Conservation (phyloP, 345 rosid species). For the Moringa oleifera region DNA sequence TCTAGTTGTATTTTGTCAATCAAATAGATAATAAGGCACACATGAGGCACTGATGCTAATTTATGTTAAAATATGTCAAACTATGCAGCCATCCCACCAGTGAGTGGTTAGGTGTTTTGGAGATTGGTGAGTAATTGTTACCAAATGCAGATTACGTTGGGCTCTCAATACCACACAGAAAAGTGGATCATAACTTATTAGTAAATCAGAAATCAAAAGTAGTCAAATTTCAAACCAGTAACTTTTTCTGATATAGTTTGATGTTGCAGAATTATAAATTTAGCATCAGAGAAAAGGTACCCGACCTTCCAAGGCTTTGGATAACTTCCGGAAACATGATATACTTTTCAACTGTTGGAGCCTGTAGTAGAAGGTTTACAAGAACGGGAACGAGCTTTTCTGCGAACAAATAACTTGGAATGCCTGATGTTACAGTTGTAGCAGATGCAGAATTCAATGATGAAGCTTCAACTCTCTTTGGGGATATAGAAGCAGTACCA, state of each 20-base stretch:
- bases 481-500: constrained; percentile 34
- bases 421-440: constrained; percentile 25
- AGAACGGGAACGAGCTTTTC: constrained; percentile 79
- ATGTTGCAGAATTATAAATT: constrained; percentile 2
- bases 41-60: not conserved
- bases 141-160: not conserved
- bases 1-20: no score
- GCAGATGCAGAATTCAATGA: constrained; percentile 25
- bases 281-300: constrained; percentile 9
- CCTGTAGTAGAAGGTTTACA: constrained; percentile 65
- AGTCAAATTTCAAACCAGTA: not conserved
- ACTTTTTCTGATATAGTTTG: not conserved
- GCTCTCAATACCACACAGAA: no score
- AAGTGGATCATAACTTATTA: no score
- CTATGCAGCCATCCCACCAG: not conserved
- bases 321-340: constrained; percentile 74
- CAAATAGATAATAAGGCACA: not conserved
- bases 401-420: constrained; percentile 50
- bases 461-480: constrained; percentile 31
- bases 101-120: not conserved
- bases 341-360: constrained; percentile 64
- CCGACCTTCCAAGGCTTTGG: constrained; percentile 79
- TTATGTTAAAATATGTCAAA: no score
- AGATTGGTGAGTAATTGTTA: not conserved
- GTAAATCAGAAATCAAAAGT: not conserved